These are phyloP conservation scores for Umbelopsis sp. DNA, from an alignment of 192 early-diverging fungal genomes.

Conservation along the genomic window DNA sequence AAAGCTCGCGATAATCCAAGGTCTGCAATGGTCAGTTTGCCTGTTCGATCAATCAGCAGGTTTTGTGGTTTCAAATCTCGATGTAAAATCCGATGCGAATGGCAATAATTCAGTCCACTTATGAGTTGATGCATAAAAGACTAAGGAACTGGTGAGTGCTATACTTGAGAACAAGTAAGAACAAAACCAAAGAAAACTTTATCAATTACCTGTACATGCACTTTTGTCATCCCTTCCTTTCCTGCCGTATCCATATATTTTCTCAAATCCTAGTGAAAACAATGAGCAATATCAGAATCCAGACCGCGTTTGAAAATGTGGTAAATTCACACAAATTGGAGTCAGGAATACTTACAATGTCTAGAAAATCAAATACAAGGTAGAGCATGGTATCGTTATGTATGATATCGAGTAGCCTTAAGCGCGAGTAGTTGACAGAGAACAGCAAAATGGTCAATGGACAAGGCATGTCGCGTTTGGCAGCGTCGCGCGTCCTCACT, in stretches of 20 bases:
- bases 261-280: constrained; percentile 33
- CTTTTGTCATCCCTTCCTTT: constrained; percentile 27
- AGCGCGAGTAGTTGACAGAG: neutral
- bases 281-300: neutral
- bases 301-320: neutral
- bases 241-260: constrained; percentile 38
- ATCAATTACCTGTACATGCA: constrained; percentile 35
- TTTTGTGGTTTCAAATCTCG: constrained; percentile 99
- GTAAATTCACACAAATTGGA: constrained; percentile 62
- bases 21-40: constrained; percentile 92
- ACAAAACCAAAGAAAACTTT: neutral
- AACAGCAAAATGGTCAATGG: neutral
- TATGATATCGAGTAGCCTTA: constrained; percentile 86
- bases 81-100: constrained; percentile 91
- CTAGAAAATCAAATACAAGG: constrained; percentile 95
- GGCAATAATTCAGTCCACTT: constrained; percentile 88
- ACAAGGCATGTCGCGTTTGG: neutral
- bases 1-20: constrained; percentile 95
- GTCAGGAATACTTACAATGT: constrained; percentile 61
- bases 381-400: constrained; percentile 87
- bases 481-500: constrained; percentile 27
- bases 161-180: neutral
- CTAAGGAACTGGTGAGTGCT: constrained; percentile 42
- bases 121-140: constrained; percentile 92
- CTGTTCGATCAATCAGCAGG: constrained; percentile 86